A percentile compares a stretch with the other conserved stretches of the same genome.
Evolutionary conservation across 148 eudicot genomes (phyloP).

Genomic region (Vaccinium darrowii): DNA sequence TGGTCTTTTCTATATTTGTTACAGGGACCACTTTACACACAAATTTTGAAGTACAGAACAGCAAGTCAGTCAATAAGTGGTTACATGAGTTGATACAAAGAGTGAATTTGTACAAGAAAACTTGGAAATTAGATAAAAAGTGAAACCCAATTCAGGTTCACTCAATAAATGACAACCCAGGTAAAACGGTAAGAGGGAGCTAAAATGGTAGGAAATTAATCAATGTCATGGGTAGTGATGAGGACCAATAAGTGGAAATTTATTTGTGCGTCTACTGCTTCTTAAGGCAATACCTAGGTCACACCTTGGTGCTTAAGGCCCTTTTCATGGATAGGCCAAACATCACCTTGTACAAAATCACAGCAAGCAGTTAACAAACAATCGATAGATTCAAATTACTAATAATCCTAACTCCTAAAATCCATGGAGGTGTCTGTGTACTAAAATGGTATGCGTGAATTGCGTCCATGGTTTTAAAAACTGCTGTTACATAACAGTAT

Average conservation of each 20-base stretch:
- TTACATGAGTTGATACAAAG: too few species aligned
- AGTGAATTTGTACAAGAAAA: background rate
- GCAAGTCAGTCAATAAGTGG: too few species aligned
- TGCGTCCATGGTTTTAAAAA: too few species aligned
- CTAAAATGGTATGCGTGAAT: too few species aligned
- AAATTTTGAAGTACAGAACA: too few species aligned
- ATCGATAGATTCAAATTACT: background rate
- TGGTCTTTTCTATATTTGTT: too few species aligned
- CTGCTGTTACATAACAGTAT: too few species aligned
- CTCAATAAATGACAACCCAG: background rate
- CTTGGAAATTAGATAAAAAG: background rate
- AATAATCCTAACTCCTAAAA: background rate
- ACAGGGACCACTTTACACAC: too few species aligned
- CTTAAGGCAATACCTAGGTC: background rate
- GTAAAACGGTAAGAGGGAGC: background rate
- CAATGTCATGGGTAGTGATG: background rate
- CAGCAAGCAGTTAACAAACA: background rate
- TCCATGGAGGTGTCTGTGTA: too few species aligned
- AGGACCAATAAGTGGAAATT: background rate
- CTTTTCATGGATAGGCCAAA: constrained; percentile 3
- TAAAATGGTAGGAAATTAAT: background rate
- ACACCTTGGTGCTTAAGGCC: background rate
- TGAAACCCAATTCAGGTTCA: background rate
- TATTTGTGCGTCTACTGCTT: background rate
- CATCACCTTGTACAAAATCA: background rate